These are phyloP conservation scores for Coemansia sp. DNA, from an alignment of 192 early-diverging fungal genomes.

Conservation along the genomic window DNA sequence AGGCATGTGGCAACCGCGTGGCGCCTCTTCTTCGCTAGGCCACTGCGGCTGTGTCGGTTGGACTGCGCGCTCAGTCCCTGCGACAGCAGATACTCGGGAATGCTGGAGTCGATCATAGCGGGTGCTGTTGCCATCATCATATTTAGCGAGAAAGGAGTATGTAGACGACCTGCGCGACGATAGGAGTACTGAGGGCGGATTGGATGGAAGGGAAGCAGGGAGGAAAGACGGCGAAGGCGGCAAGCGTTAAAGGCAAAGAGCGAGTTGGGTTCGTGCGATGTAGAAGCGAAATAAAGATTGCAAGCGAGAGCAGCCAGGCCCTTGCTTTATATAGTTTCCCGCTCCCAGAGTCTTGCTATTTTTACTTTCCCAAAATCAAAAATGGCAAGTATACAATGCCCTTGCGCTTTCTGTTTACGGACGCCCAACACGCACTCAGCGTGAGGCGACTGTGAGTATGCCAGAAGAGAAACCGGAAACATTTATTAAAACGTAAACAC, in stretches of 20 bases:
- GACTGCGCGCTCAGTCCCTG: conserved; percentile 37
- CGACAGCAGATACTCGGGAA: conserved; percentile 31
- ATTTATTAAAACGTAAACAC: conserved; percentile 1
- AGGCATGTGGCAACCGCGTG: conserved; percentile 6
- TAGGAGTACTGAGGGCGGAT: too few relatives aligned
- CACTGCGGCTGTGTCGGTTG: conserved; percentile 13
- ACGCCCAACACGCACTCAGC: not conserved
- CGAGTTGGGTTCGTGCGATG: not conserved
- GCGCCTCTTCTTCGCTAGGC: conserved; percentile 6
- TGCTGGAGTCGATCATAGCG: conserved; percentile 1
- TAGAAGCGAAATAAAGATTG: not conserved
- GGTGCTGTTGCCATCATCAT: not conserved
- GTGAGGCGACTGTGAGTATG: not conserved
- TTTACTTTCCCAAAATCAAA: not conserved
- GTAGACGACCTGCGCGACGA: too few relatives aligned
- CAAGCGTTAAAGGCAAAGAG: not conserved
- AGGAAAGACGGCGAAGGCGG: too few relatives aligned
- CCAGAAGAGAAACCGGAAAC: not conserved
- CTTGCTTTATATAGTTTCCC: conserved; percentile 2
- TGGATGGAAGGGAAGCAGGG: too few relatives aligned
- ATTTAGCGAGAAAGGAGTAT: not conserved
- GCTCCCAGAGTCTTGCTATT: not conserved
- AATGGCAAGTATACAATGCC: not conserved
- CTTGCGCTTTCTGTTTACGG: not conserved
- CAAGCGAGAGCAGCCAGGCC: not conserved